Evolutionary conservation across 768 basidiomycete genomes (phyloP).

Genomic region (Rhizopogon sp.): DNA sequence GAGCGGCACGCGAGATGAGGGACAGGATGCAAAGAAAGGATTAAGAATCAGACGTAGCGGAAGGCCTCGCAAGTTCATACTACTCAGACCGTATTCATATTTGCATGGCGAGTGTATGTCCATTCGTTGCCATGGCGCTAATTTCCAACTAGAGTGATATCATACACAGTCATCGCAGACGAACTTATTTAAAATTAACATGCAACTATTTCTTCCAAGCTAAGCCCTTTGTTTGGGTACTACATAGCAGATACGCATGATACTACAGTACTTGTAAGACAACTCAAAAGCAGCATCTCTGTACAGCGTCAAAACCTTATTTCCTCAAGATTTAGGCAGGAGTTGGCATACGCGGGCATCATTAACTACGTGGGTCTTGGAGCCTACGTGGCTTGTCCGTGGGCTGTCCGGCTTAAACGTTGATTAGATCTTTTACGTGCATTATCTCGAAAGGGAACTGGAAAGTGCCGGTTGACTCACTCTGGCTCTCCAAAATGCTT

Average conservation of each 20-base stretch:
- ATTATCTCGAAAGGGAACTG: not conserved
- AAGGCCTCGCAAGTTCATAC: not conserved
- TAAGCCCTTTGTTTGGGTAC: no score
- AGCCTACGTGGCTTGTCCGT: no score
- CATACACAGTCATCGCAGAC: not conserved
- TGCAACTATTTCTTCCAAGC: not conserved
- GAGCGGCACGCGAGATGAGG: slow-evolving; percentile 48
- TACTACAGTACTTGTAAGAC: no score
- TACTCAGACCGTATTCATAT: not conserved
- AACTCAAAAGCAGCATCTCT: no score
- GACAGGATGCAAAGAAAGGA: slow-evolving; percentile 24
- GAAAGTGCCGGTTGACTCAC: not conserved
- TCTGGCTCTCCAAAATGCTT: not conserved
- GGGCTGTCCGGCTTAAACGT: no score
- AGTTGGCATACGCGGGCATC: no score
- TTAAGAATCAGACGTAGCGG: not conserved
- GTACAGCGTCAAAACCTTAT: no score
- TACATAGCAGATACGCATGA: no score
- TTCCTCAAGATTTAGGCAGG: no score
- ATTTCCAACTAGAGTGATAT: not conserved
- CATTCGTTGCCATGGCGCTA: not conserved
- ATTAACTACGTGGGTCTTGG: no score
- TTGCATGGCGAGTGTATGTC: not conserved
- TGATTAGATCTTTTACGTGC: not conserved
- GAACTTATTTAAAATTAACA: not conserved